Base-by-base conservation (phyloP, 768 basidiomycete genomes). In the Fomitopsis serialis region DNA sequence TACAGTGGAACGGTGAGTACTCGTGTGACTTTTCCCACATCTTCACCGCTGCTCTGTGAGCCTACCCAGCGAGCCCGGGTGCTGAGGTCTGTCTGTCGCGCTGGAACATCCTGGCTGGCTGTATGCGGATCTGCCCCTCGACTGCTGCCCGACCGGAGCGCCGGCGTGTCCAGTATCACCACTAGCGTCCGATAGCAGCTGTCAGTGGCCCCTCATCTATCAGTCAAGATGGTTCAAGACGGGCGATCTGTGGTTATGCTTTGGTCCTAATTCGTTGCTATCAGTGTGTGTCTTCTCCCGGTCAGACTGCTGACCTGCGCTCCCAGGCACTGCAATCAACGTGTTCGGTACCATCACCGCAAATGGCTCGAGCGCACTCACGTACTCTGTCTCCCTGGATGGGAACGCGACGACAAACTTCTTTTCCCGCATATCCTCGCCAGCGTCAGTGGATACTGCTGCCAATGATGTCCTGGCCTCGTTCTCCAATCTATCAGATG, bases 311-410 rank as follows among this genome's bases (percentile, higher is more conserved):
- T 40, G 37, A 45, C 22, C 37, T 42, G 24, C 22, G 2, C 25
- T 52, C 52, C n/a, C 42, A 89, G 87, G 88, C 43, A 87, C 80
- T 23, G 84, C 78, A 23, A 80, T 89, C 35, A 71, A 79, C 56
- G 72, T 89, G 25, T 60, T 74, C 27, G 88, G 88, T 53, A 32
- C 68, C 5, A 54, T 67, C 44, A 50, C 68, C 35, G 73, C 78
- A 17, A 19, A 36, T 15, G 17, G 21, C 9, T 45, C 45, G n/a
- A 46, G 36, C 36, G 22, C 55, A 45, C 45, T 62, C 25, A 40
- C 67, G 22, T 87, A 81, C 62, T 62, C 67, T 9, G 62, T 86
- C 51, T 65, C 68, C 6, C 70, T 89, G 51, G 87, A 90, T 60
- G 79, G 79, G 40, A 49, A 54, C 4, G 48, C 65, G 11, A 61